These are phyloP conservation scores for Calonectria montana DNA, from an alignment of 2,329 filamentous ascomycete genomes.

Conservation along the genomic window DNA sequence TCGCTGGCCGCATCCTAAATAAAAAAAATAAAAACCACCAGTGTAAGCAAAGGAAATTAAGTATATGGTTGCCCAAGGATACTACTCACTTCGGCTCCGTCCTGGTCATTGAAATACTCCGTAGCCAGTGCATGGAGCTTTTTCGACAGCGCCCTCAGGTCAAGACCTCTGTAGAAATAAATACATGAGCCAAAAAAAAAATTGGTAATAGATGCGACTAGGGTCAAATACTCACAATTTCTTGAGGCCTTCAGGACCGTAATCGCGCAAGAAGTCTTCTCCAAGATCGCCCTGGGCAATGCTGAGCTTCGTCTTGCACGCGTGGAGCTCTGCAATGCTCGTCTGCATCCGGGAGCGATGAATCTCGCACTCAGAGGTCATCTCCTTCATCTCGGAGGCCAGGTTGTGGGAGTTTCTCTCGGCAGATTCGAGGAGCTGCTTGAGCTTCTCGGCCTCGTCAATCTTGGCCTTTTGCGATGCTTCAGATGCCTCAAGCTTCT, in stretches of 20 bases:
- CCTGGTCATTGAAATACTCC: slow-evolving; percentile 43
- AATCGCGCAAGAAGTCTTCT: slow-evolving; percentile 35
- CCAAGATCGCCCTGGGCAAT: slow-evolving; percentile 39
- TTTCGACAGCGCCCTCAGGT: slow-evolving; percentile 36
- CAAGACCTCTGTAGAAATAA: slow-evolving; percentile 30
- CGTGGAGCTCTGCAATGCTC: slow-evolving; percentile 28
- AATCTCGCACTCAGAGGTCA: slow-evolving; percentile 41
- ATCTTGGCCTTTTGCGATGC: slow-evolving; percentile 54
- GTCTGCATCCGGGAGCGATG: slow-evolving; percentile 40
- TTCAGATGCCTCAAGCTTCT: slow-evolving; percentile 52
- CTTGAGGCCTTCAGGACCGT: slow-evolving; percentile 31
- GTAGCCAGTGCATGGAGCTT: slow-evolving; percentile 40
- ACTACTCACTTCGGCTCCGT: slow-evolving; percentile 35
- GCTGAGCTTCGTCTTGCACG: slow-evolving; percentile 33
- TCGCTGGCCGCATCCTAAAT: slow-evolving; percentile 35
- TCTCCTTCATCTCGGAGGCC: slow-evolving; percentile 38
- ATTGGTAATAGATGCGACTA: background rate
- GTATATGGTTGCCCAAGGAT: background rate
- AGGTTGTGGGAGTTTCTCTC: slow-evolving; percentile 33
- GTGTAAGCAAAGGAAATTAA: background rate
- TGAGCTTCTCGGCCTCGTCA: slow-evolving; percentile 57
- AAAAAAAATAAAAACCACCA: background rate
- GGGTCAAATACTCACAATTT: slow-evolving; percentile 32
- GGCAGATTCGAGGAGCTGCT: slow-evolving; percentile 27
- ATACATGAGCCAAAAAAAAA: background rate